phyloP scores from a whole-genome alignment of 2,329 filamentous ascomycete genomes.

The Penicillium hordei region DNA sequence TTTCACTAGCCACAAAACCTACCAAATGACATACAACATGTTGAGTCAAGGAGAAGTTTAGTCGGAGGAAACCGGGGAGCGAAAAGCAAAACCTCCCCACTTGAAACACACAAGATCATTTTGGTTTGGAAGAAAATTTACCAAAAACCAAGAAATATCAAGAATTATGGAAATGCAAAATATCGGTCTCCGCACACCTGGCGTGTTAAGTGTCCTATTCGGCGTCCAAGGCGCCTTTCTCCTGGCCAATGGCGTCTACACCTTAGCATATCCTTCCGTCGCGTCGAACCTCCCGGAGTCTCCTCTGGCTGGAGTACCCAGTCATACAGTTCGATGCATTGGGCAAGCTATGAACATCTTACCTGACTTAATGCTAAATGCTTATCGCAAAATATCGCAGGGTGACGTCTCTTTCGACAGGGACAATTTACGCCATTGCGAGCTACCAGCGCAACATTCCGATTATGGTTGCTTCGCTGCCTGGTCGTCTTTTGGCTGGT shows the following conservation, averaged over 20 bases:
- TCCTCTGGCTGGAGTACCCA: not conserved
- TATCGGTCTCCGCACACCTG: conserved; percentile 3
- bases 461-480: conserved; percentile 10
- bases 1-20: not conserved
- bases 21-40: not conserved
- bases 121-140: not conserved
- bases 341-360: not conserved
- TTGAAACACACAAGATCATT: too few species aligned
- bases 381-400: not conserved
- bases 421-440: conserved; percentile 12
- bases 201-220: conserved; percentile 4
- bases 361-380: not conserved
- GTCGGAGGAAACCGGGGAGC: not conserved
- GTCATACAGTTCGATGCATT: conserved; percentile 1
- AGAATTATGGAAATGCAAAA: conserved; percentile 27
- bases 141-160: not conserved
- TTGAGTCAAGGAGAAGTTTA: not conserved
- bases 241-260: conserved; percentile 9
- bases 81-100: not conserved
- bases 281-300: conserved; percentile 3
- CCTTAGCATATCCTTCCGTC: conserved; percentile 1
- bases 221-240: conserved; percentile 8
- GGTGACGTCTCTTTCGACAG: conserved; percentile 10
- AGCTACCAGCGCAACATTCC: conserved; percentile 10
- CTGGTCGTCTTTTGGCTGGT: conserved; percentile 12